These are phyloP conservation scores for Saturnispora ahearnii DNA, from an alignment of 805 yeast genomes.

Conservation along the genomic window DNA sequence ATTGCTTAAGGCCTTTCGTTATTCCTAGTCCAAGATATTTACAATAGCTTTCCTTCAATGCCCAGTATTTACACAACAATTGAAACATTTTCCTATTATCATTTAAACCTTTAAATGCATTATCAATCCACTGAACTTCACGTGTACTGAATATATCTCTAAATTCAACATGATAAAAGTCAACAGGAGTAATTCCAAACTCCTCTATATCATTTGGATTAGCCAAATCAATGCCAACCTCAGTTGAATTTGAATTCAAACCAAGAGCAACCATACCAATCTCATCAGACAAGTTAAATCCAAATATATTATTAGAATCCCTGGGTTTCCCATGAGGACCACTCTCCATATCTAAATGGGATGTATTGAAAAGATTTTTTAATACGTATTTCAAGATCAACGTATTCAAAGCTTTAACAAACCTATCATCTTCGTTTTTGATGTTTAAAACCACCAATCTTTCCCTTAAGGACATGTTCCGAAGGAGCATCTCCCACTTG, in stretches of 20 bases:
- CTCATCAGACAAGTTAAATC: constrained; percentile 57
- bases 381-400: constrained; percentile 38
- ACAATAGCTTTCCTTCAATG: constrained; percentile 68
- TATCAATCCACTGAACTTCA: constrained; percentile 25
- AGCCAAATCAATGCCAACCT: constrained; percentile 43
- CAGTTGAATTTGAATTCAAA: constrained; percentile 25
- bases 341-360: constrained; percentile 21
- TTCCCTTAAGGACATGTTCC: constrained; percentile 22
- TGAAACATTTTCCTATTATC: constrained; percentile 13
- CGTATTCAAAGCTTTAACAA: constrained; percentile 35
- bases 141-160: constrained; percentile 21
- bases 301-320: constrained; percentile 24
- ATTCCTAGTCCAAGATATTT: constrained; percentile 60
- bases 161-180: constrained; percentile 21
- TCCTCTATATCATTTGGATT: constrained; percentile 26
- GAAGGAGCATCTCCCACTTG: constrained; percentile 12
- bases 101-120: constrained; percentile 4
- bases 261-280: constrained; percentile 39
- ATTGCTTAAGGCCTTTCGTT: constrained; percentile 20
- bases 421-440: constrained; percentile 28
- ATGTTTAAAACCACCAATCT: constrained; percentile 36
- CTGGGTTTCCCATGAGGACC: constrained; percentile 52
- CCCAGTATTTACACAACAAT: constrained; percentile 54
- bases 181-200: constrained; percentile 13
- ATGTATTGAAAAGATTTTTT: constrained; percentile 18